Conservation (phyloP, 225 moss, liverwort and hornwort species). For the Marchantia paleacea region DNA sequence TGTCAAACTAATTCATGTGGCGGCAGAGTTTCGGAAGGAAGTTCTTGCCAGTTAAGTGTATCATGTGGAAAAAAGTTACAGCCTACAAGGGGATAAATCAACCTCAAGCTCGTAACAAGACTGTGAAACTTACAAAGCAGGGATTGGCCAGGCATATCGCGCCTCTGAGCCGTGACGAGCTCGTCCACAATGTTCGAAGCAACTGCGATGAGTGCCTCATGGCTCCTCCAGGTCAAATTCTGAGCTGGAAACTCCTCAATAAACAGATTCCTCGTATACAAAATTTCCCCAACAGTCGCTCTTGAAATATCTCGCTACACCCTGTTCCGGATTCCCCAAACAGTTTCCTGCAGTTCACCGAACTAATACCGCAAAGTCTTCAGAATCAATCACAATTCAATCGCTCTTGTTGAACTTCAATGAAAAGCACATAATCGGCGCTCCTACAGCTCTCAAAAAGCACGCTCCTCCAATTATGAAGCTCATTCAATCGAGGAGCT, state of each 20-base stretch:
- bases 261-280: too few species aligned
- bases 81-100: not conserved
- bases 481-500: too few species aligned
- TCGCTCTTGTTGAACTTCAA: not conserved
- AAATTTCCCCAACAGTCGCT: too few species aligned
- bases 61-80: not conserved
- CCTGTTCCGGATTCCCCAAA: not conserved
- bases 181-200: conserved; percentile 20
- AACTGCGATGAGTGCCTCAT: conserved; percentile 32
- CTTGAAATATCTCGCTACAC: not conserved
- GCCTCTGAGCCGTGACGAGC: conserved; percentile 13
- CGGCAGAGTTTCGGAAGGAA: too few species aligned
- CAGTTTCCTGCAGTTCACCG: not conserved
- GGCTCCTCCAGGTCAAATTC: not conserved
- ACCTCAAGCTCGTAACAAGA: not conserved
- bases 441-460: not conserved
- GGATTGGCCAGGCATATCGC: conserved; percentile 16
- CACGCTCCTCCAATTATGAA: not conserved
- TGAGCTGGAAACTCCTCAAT: too few species aligned
- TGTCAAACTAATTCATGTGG: too few species aligned
- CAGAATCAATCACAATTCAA: not conserved
- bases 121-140: conserved; percentile 19
- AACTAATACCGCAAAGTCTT: too few species aligned
- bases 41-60: too few species aligned
- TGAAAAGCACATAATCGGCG: not conserved